Percentiles rank a stretch among this genome's conserved stretches.
Conservation (phyloP, 768 basidiomycete species). For the Nidula microcarpa region DNA sequence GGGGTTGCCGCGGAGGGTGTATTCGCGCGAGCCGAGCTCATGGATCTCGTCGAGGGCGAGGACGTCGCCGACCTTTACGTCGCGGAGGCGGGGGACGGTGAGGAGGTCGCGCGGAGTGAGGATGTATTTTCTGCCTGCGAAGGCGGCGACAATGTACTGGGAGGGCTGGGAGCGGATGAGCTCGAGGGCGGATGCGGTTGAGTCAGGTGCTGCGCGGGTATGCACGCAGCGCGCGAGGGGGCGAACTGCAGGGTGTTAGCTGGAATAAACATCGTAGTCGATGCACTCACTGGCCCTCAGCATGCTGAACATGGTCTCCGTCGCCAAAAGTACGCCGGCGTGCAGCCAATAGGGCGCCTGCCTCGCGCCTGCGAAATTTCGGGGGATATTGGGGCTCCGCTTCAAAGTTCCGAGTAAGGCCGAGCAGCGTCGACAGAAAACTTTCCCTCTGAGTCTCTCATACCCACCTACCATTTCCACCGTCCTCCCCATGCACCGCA, state of each 20-base stretch:
- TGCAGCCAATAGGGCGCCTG: neutral
- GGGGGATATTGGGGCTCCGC: conserved; percentile 28
- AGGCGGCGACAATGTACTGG: conserved; percentile 86
- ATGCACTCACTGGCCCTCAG: too few species aligned
- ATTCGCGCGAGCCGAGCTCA: conserved; percentile 95
- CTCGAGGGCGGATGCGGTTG: conserved; percentile 63
- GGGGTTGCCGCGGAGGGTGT: conserved; percentile 81
- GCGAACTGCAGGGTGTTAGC: neutral
- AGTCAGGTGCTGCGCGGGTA: conserved; percentile 22
- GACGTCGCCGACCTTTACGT: conserved; percentile 81
- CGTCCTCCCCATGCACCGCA: conserved; percentile 68
- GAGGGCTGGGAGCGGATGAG: conserved; percentile 89
- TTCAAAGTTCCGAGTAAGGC: conserved; percentile 48
- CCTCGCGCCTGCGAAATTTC: conserved; percentile 15
- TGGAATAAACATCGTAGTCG: too few species aligned
- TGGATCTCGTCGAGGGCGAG: conserved; percentile 82
- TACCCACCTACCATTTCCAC: conserved; percentile 42
- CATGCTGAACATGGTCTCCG: too few species aligned
- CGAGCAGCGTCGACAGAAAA: conserved; percentile 39
- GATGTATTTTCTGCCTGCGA: conserved; percentile 86
- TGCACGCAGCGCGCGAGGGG: conserved; percentile 7
- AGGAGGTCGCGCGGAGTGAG: conserved; percentile 88
- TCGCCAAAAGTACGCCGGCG: too few species aligned
- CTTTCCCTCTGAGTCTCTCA: conserved; percentile 29
- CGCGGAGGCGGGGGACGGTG: conserved; percentile 88